These are phyloP conservation scores for Picocystis sp. DNA, from an alignment of 163 green algal genomes.

Conservation along the genomic window DNA sequence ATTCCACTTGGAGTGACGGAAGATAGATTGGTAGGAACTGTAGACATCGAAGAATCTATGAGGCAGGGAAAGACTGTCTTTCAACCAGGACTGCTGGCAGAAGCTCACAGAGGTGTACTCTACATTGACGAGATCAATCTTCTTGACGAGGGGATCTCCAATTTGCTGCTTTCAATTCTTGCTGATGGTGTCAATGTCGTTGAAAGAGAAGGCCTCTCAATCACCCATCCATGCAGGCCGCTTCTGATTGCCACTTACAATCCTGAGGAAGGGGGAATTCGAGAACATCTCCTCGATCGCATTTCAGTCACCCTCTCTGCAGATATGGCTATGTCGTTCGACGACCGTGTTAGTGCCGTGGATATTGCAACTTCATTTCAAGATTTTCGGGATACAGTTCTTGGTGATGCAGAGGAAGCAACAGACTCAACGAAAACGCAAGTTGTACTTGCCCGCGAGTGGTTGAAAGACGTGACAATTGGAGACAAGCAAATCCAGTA, in stretches of 20 bases:
- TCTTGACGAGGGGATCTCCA: slow-evolving; percentile 93
- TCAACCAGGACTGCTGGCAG: slow-evolving; percentile 85
- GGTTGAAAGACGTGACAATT: slow-evolving; percentile 82
- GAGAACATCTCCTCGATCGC: slow-evolving; percentile 94
- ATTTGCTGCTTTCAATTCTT: slow-evolving; percentile 91
- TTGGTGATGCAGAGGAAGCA: slow-evolving; percentile 55
- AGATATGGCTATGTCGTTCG: slow-evolving; percentile 65
- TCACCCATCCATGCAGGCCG: slow-evolving; percentile 78
- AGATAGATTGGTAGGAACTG: slow-evolving; percentile 91
- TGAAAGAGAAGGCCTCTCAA: slow-evolving; percentile 86
- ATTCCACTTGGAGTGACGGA: slow-evolving; percentile 97
- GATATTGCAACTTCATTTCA: slow-evolving; percentile 25
- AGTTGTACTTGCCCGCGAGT: slow-evolving; percentile 81
- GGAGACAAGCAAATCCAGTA: slow-evolving; percentile 73
- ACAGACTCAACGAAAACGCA: slow-evolving; percentile 60
- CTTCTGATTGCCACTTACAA: slow-evolving; percentile 98
- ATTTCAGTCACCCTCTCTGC: slow-evolving; percentile 77
- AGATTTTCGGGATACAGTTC: slow-evolving; percentile 17
- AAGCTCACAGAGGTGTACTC: slow-evolving; percentile 77
- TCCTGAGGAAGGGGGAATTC: slow-evolving; percentile 81
- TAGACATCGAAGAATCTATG: slow-evolving; percentile 97
- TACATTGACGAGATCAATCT: slow-evolving; percentile 91
- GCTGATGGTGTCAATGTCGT: slow-evolving; percentile 87
- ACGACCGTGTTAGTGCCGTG: slow-evolving; percentile 76
- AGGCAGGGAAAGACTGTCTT: slow-evolving; percentile 90